phyloP scores from a whole-genome alignment of 2,329 filamentous ascomycete species.

The Colletotrichum sublineola region DNA sequence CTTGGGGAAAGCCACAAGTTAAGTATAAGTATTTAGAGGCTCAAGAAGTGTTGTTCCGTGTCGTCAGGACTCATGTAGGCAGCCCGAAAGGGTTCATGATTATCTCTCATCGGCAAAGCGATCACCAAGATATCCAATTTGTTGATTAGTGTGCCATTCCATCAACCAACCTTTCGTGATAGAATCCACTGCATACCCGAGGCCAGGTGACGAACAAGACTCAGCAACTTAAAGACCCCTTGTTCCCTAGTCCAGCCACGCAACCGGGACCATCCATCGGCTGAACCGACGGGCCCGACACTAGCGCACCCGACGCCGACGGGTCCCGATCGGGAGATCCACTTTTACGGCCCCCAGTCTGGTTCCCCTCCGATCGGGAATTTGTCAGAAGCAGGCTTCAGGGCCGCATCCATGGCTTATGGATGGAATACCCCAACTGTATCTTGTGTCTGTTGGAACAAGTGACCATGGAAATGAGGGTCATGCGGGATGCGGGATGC shows the following conservation, averaged over 20 bases:
- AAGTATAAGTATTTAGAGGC: neutral
- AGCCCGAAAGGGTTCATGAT: neutral
- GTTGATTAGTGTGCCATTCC: neutral
- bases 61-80: neutral
- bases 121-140: neutral
- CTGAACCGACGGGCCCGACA: constrained; percentile 10
- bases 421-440: neutral
- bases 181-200: neutral
- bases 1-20: too few species aligned
- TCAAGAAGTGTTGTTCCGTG: neutral
- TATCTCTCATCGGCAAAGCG: neutral
- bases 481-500: neutral
- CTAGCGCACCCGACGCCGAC: constrained; percentile 28
- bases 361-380: constrained; percentile 17
- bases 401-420: constrained; percentile 2
- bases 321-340: constrained; percentile 35
- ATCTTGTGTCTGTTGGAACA: neutral
- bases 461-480: neutral
- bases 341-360: neutral
- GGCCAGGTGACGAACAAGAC: neutral
- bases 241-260: neutral
- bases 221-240: neutral
- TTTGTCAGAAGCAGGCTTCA: neutral
- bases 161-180: too few species aligned
- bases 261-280: neutral